phyloP scores from a whole-genome alignment of 192 early-diverging fungal species.

The Kappamyces sp. region DNA sequence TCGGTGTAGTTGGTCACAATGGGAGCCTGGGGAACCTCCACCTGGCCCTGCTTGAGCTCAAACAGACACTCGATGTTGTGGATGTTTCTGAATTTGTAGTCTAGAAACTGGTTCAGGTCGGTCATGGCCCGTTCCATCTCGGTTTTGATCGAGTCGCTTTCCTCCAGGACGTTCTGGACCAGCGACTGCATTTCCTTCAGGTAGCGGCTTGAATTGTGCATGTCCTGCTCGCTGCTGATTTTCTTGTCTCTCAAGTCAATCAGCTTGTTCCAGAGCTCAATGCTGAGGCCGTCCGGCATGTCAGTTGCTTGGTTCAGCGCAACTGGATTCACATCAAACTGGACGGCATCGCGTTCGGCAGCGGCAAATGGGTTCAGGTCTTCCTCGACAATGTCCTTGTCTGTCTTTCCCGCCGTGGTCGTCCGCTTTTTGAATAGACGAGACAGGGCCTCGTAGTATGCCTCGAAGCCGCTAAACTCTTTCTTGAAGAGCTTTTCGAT shows the following conservation, averaged over 20 bases:
- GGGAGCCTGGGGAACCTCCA: conserved; percentile 54
- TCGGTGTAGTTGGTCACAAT: conserved; percentile 57
- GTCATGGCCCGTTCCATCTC: conserved; percentile 39
- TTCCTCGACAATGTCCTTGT: conserved; percentile 19
- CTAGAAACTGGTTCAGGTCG: conserved; percentile 45
- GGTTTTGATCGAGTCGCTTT: conserved; percentile 34
- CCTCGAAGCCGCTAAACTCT: conserved; percentile 42
- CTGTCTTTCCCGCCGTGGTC: conserved; percentile 1
- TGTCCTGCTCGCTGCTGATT: conserved; percentile 40
- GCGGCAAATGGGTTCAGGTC: conserved; percentile 26
- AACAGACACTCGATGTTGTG: conserved; percentile 52
- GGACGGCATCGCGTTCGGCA: conserved; percentile 12
- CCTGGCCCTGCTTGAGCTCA: conserved; percentile 58
- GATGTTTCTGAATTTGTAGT: conserved; percentile 45
- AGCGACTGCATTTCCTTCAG: conserved; percentile 39
- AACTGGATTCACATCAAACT: conserved; percentile 12
- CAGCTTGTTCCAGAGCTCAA: conserved; percentile 46
- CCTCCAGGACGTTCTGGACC: conserved; percentile 36
- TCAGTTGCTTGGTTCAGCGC: conserved; percentile 28
- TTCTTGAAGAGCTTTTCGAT: conserved; percentile 52
- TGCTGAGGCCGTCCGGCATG: conserved; percentile 38
- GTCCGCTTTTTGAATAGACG: conserved; percentile 43
- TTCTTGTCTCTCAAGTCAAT: conserved; percentile 40
- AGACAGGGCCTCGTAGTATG: conserved; percentile 37
- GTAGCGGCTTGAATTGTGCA: conserved; percentile 17